Evolutionary conservation across 1,284 basidiomycete genomes (phyloP).

Genomic region (Ganoderma resinaceum): DNA sequence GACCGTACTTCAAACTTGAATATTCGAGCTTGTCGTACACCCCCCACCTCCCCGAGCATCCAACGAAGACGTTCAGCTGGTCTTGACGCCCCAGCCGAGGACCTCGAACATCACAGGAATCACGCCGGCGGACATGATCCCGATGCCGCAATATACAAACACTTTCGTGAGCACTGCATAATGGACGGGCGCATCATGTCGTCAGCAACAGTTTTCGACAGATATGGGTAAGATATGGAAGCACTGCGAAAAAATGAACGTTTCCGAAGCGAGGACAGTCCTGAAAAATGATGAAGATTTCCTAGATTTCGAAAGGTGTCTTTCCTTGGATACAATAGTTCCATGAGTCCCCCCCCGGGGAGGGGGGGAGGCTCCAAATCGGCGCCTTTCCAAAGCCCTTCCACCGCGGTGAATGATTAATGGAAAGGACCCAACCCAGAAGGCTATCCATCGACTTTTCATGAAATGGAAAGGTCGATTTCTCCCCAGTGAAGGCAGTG

Average conservation of each 20-base stretch:
- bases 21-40: neutral
- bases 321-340: too few relatives aligned
- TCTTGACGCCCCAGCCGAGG: slow-evolving; percentile 68
- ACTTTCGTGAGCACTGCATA: slow-evolving; percentile 86
- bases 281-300: too few relatives aligned
- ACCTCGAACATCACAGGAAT: slow-evolving; percentile 75
- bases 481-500: neutral
- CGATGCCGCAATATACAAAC: slow-evolving; percentile 90
- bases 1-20: neutral
- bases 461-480: too few relatives aligned
- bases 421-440: neutral
- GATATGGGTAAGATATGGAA: neutral
- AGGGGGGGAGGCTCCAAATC: too few relatives aligned
- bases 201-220: neutral
- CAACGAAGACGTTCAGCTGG: slow-evolving; percentile 22
- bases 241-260: neutral
- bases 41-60: neutral
- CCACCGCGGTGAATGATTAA: neutral
- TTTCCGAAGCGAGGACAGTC: too few relatives aligned
- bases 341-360: too few relatives aligned
- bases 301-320: too few relatives aligned
- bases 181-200: neutral
- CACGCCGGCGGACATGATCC: slow-evolving; percentile 65
- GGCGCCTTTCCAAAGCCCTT: too few relatives aligned
- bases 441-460: too few relatives aligned